phyloP scores from a whole-genome alignment of 2,329 filamentous ascomycete species.

The Aureobasidium pullulans region DNA sequence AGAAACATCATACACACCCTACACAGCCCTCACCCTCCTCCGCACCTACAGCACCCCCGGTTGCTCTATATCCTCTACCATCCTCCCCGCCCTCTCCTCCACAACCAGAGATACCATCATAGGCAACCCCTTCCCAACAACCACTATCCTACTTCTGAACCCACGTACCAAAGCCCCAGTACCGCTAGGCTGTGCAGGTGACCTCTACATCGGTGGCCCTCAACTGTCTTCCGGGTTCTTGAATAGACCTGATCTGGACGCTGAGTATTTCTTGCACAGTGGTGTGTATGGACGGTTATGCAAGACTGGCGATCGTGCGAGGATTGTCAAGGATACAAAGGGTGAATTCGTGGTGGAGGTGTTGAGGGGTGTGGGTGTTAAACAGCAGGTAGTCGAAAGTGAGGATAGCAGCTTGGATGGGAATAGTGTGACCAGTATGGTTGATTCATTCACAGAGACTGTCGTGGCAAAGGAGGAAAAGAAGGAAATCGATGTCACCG shows the following conservation, averaged over 20 bases:
- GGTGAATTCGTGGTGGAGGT: not conserved
- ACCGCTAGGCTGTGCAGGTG: constrained; percentile 21
- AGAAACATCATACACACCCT: not conserved
- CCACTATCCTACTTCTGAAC: constrained; percentile 67
- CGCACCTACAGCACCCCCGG: not conserved
- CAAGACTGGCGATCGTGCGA: not conserved
- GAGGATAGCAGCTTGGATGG: not conserved
- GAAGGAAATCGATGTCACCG: not conserved
- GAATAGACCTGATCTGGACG: constrained; percentile 25
- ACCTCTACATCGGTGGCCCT: constrained; percentile 26
- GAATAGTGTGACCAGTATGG: not conserved
- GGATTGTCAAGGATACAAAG: not conserved
- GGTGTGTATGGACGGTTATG: not conserved
- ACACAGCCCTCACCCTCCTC: not conserved
- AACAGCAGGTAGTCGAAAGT: not conserved
- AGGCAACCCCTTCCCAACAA: constrained; percentile 68
- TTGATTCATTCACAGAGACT: not conserved
- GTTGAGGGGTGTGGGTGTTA: not conserved
- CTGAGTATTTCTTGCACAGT: constrained; percentile 27
- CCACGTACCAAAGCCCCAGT: constrained; percentile 45
- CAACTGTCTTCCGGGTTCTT: constrained; percentile 27
- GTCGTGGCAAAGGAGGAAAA: not conserved
- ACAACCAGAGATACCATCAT: constrained; percentile 49
- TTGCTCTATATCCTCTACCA: not conserved
- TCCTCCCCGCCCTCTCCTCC: not conserved